Conservation (phyloP, 257 asterid genomes). For the Penstemon barbatus region DNA sequence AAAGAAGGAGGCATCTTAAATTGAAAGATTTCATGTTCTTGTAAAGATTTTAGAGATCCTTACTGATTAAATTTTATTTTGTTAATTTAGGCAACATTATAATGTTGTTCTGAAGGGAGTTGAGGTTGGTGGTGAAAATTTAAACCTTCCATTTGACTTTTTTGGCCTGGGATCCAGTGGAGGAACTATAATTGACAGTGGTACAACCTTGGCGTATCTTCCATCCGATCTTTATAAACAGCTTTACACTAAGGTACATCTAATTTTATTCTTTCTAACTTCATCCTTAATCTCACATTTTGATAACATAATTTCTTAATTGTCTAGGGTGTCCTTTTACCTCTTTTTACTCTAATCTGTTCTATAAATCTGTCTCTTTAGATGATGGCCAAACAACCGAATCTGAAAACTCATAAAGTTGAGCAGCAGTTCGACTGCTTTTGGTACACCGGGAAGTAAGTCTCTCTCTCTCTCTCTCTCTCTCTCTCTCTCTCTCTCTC, state of each 20-base stretch:
- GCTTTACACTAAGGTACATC: conserved; percentile 43
- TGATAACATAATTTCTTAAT: neutral
- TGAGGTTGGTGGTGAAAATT: conserved; percentile 48
- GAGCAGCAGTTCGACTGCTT: conserved; percentile 49
- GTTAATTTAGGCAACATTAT: conserved; percentile 53
- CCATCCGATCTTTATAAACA: conserved; percentile 46
- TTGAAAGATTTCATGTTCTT: too few relatives aligned
- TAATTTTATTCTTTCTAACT: neutral
- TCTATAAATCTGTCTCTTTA: conserved; percentile 20
- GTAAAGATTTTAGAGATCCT: neutral
- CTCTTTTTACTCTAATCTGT: neutral
- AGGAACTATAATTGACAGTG: conserved; percentile 61
- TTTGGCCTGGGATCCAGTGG: conserved; percentile 40
- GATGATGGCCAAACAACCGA: conserved; percentile 41
- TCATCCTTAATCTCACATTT: neutral
- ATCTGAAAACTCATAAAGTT: conserved; percentile 36
- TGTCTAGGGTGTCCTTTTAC: conserved; percentile 2
- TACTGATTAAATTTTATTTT: conserved; percentile 30
- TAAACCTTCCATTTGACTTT: conserved; percentile 42
- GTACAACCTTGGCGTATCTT: conserved; percentile 73
- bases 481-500: conserved; percentile 6
- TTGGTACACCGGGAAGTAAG: conserved; percentile 51
- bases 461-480: conserved; percentile 13
- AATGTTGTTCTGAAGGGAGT: conserved; percentile 54
- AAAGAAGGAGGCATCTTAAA: too few relatives aligned